Percentiles rank a stretch among this genome's conserved stretches.
Conservation (phyloP, 2,329 filamentous ascomycete species). For the Setomelanomma holmii region DNA sequence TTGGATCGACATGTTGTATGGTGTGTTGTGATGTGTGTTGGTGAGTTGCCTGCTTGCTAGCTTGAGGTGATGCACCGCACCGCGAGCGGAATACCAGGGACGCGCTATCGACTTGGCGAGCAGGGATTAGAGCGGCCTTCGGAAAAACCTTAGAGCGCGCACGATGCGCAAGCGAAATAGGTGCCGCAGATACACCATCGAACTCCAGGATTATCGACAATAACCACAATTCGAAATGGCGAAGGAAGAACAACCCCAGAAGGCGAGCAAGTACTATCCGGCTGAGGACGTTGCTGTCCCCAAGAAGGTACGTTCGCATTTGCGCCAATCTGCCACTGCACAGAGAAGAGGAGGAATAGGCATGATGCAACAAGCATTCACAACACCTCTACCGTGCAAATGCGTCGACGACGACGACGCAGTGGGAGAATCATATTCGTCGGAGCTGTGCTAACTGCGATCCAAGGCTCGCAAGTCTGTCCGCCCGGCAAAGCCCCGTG, state of each 20-base stretch:
- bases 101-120: too few species aligned
- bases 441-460: conserved; percentile 36
- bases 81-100: too few species aligned
- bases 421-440: conserved; percentile 1
- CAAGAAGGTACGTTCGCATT: conserved; percentile 83
- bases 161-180: too few species aligned
- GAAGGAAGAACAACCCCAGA: conserved; percentile 63
- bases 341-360: conserved; percentile 21
- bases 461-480: conserved; percentile 89
- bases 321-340: conserved; percentile 20
- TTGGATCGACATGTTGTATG: conserved; percentile 72
- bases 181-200: conserved; percentile 5
- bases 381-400: conserved; percentile 9
- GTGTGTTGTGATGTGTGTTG: conserved; percentile 25
- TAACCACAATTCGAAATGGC: conserved; percentile 71
- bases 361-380: conserved; percentile 5
- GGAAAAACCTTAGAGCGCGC: too few species aligned
- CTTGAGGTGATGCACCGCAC: too few species aligned
- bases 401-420: neutral
- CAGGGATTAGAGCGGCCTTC: too few species aligned
- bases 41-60: conserved; percentile 20
- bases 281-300: conserved; percentile 86
- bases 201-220: conserved; percentile 36
- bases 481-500: conserved; percentile 84
- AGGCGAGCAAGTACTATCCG: conserved; percentile 99